phyloP scores from a whole-genome alignment of 371 early-diverging fungal genomes.

The Catenaria anguillulae region DNA sequence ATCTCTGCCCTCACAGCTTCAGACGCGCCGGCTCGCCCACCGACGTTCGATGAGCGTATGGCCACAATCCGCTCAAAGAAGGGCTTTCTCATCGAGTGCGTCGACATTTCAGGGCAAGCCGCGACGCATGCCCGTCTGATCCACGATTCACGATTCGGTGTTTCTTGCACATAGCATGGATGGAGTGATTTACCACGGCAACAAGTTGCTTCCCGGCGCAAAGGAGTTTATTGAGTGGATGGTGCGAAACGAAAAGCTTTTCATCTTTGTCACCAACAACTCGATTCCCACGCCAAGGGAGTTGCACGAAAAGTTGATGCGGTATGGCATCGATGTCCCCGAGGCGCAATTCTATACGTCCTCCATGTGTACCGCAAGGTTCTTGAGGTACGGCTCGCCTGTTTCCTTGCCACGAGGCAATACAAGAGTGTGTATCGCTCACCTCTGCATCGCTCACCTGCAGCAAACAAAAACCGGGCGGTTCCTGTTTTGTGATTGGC shows the following conservation, averaged over 20 bases:
- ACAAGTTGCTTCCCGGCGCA: conserved; percentile 33
- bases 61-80: neutral
- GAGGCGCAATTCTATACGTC: conserved; percentile 48
- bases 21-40: too few relatives aligned
- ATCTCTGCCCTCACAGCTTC: too few relatives aligned
- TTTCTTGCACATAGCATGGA: neutral
- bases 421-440: too few relatives aligned
- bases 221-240: conserved; percentile 50
- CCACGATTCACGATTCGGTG: neutral
- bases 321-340: conserved; percentile 42
- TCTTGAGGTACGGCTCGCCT: conserved; percentile 30
- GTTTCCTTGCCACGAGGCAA: neutral
- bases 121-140: too few relatives aligned
- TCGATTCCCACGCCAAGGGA: conserved; percentile 51
- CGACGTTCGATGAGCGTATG: too few relatives aligned
- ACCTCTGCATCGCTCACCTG: too few relatives aligned
- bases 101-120: too few relatives aligned
- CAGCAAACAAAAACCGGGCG: conserved; percentile 26
- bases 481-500: conserved; percentile 26
- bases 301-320: conserved; percentile 38
- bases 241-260: conserved; percentile 38
- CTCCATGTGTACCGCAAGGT: conserved; percentile 46
- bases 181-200: conserved; percentile 23
- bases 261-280: conserved; percentile 53
- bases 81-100: conserved; percentile 1